A percentile compares a stretch with the other conserved stretches of the same genome.
phyloP scores from a whole-genome alignment of 352 stramenopile species.

The Globisporangium alternatum region DNA sequence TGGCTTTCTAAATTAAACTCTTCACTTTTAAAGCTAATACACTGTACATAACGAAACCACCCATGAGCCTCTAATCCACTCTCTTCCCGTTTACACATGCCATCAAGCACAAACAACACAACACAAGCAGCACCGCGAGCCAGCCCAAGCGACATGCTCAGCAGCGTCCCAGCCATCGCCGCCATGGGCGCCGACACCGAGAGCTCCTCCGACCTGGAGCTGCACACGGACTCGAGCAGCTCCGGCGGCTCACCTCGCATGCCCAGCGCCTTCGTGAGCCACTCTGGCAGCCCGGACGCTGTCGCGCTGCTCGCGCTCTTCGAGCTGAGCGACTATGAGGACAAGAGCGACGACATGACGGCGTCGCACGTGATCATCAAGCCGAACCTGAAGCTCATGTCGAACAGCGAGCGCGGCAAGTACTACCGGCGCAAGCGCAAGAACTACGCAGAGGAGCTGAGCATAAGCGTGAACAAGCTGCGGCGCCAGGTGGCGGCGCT shows the following conservation, averaged over 20 bases:
- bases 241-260: background rate
- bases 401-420: conserved; percentile 64
- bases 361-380: conserved; percentile 17
- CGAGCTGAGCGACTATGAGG: background rate
- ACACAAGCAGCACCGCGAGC: background rate
- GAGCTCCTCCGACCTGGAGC: conserved; percentile 1
- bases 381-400: conserved; percentile 45
- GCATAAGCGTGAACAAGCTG: conserved; percentile 34
- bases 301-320: background rate
- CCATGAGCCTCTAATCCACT: background rate
- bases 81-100: background rate
- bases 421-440: conserved; percentile 58
- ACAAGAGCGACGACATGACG: background rate
- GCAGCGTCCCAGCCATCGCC: background rate
- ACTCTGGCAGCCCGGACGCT: background rate
- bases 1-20: no score
- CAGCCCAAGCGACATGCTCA: background rate
- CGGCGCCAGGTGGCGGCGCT: conserved; percentile 47
- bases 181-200: background rate
- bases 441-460: conserved; percentile 37
- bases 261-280: background rate
- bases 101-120: background rate
- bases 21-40: no score
- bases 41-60: no score
- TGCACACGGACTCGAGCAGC: conserved; percentile 3